Evolutionary conservation across 305 asterid genomes (phyloP), one percentile per base, ranked within the genome.

Genomic region (Fraxinus ornus): DNA sequence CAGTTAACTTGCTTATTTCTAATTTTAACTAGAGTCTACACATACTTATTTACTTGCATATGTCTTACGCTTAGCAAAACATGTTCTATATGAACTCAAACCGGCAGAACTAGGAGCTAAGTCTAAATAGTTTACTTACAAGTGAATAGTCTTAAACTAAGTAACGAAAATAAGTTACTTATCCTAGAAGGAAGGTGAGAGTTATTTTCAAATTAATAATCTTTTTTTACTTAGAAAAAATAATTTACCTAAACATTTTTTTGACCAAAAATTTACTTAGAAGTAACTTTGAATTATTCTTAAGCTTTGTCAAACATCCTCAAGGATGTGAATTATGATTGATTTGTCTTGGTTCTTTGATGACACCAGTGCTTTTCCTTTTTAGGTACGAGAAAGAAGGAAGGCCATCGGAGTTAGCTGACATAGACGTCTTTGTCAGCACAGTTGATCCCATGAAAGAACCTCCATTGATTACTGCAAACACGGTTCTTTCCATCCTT

Each of bases 391-490:
- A 94, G 86, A 91, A 87, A 84, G 95, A 94, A 87, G 97, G 95
- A 77, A 89, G 87, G 78, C 89, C 93, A 39, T 93, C 97, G 4
- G 95, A 90, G 82, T 89, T 94, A 41, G 95, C 94, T 36, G 84
- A 84, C 19, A 72, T 93, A 17, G 98, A 94, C 17, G 80, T 94
- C 57, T 93, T 94, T 80, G 95, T 92, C 81, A 94, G 97, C 84
- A 94, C 98, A 1, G 97, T 94, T 4, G 98, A 94, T 83, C 98
- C 98, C 78, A 79, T 88, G 98, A 94, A 94, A 85, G 98, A 94
- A 64, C 98, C 98, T 78, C 97, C 97, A 30, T 75, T 93, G 77
- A 93, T 94, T 77, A 94, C 97, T 21, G 98, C 98, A 55, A 94
- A 94, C 83, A 94, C 98, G 2, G 95, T 94, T 84, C 91, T 94